Base-by-base conservation (phyloP, 106 monocot genomes). In the Alisma plantagoaquatica region DNA sequence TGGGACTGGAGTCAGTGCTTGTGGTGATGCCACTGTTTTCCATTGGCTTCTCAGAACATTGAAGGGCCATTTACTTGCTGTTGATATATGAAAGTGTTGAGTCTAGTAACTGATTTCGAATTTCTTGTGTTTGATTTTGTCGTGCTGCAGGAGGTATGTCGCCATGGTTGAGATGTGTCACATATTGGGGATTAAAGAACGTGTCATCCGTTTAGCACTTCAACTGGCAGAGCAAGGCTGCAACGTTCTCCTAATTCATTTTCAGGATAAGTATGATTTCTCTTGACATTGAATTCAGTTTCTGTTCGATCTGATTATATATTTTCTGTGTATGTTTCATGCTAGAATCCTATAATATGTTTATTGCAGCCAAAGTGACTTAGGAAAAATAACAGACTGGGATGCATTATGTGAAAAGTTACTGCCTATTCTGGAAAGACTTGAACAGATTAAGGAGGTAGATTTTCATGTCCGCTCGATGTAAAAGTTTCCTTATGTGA, bases 151-250 rank as follows among this genome's bases (percentile, higher is more conserved):
- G 84, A 81, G 94, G 64, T 88, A 81, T 53, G 71, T 96, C 54
- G 88, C 94, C 46, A 84, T 88, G 84, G 67, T 84, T 26, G 84
- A 88, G 60, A 88, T 96, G 80, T 96, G 94, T 51, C 70, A 62
- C 41, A 70, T 81, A 60, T 73, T 72, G 53, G 88, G 88, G 28
- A 75, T 75, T 31, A 73, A 73, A 56, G 84, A 81, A 62, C 77
- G 73, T 31, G 64, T 88, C 27, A 75, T 88, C 33, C 62, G 72
- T 53, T 19, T 84, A 24, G 50, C 89, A 49, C 88, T 96, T 58
- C 74, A 79, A 62, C 76, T 88, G 63, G 83, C 71, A 28, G 94
- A 96, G 62, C 67, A 75, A 62, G 54, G 65, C 23, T 41, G 84
- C 41, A 81, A 73, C 71, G 84, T 88, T 48, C 60, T 96, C 33